A percentile compares a stretch with the other conserved stretches of the same genome.
Conservation (phyloP, 1,284 basidiomycete genomes). For the Mycosarcoma mackinlayi region DNA sequence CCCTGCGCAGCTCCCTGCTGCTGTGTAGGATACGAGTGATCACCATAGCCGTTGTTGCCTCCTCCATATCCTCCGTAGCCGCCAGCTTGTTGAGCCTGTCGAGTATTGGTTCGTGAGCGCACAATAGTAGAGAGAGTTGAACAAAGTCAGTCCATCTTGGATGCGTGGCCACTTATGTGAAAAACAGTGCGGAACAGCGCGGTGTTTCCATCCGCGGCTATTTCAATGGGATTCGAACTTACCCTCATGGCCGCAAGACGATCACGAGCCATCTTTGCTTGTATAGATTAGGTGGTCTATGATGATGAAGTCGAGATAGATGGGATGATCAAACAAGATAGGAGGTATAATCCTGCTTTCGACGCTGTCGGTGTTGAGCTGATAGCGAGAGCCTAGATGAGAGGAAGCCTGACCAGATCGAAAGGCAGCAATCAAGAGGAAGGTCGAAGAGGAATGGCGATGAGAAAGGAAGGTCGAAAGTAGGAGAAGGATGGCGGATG, state of each 20-base stretch:
- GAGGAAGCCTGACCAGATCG: background rate
- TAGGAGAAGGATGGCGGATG: conserved; percentile 1
- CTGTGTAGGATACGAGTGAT: conserved; percentile 66
- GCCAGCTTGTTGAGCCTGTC: conserved; percentile 55
- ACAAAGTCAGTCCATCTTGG: conserved; percentile 5
- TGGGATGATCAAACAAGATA: background rate
- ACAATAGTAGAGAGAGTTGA: background rate
- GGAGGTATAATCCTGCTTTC: background rate
- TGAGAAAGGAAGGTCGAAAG: background rate
- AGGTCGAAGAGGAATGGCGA: background rate
- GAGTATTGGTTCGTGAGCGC: background rate
- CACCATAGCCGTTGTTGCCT: conserved; percentile 67
- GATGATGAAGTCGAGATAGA: background rate
- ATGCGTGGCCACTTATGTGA: background rate
- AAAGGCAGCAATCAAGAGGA: background rate
- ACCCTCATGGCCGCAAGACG: conserved; percentile 58
- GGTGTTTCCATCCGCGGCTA: background rate
- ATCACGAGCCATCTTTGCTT: conserved; percentile 50
- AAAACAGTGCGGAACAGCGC: background rate
- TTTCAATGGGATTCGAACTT: conserved; percentile 17
- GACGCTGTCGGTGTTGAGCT: too few species aligned
- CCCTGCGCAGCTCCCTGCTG: conserved; percentile 45
- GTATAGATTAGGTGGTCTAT: background rate
- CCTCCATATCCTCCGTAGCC: conserved; percentile 62
- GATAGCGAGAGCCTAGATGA: too few species aligned